Percentiles rank a stretch among this genome's conserved stretches.
These are phyloP conservation scores for Chaetomiaceae sp. DNA, from an alignment of 2,329 filamentous ascomycete species.

Conservation along the genomic window DNA sequence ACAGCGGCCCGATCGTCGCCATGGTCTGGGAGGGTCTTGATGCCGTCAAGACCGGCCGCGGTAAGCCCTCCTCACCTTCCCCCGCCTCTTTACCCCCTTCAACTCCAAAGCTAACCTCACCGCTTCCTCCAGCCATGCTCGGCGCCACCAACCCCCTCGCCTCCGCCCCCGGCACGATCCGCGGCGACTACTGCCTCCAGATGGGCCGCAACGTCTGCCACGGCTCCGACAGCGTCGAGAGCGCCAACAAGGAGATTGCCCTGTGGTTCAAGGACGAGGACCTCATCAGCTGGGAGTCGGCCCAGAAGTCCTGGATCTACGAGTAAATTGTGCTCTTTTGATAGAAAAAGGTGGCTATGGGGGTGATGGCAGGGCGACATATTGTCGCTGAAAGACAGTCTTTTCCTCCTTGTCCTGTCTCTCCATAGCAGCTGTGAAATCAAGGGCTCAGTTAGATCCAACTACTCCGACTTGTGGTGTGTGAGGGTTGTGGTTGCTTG, in stretches of 20 bases:
- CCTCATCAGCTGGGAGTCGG: slow-evolving; percentile 76
- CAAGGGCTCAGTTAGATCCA: too few species aligned
- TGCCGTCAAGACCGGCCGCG: slow-evolving; percentile 95
- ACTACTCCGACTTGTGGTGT: too few species aligned
- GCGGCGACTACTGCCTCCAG: slow-evolving; percentile 72
- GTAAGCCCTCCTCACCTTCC: slow-evolving; percentile 48
- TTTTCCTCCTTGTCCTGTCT: too few species aligned
- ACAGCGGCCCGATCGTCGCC: slow-evolving; percentile 91
- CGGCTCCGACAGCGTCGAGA: slow-evolving; percentile 98
- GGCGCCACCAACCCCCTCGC: slow-evolving; percentile 98
- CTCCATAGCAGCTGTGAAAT: too few species aligned
- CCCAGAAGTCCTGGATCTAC: slow-evolving; percentile 92
- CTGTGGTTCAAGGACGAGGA: slow-evolving; percentile 96
- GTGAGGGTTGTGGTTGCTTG: too few species aligned
- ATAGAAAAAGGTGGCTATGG: too few species aligned
- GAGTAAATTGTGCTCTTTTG: slow-evolving; percentile 47
- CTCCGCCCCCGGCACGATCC: slow-evolving; percentile 95
- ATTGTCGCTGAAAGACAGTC: too few species aligned
- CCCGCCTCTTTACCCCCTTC: not conserved
- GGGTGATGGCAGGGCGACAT: too few species aligned
- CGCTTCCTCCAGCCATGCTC: slow-evolving; percentile 62
- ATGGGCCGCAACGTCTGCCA: slow-evolving; percentile 99
- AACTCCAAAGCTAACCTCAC: slow-evolving; percentile 21
- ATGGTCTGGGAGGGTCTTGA: slow-evolving; percentile 99
- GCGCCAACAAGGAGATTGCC: slow-evolving; percentile 98